Conservation (phyloP, 345 rosid genomes). For the Hevea brasiliensis region DNA sequence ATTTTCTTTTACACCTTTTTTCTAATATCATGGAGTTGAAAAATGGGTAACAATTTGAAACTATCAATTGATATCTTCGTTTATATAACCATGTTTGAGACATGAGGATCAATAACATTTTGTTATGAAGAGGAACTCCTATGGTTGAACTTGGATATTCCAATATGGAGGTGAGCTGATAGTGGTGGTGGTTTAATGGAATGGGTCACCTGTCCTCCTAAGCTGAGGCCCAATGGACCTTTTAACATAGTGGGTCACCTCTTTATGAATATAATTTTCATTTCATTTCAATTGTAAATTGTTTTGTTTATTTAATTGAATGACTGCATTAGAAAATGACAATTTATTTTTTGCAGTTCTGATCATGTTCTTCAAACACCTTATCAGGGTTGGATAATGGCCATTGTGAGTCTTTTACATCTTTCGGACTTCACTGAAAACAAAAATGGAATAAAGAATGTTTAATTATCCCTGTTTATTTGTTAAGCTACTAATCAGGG, state of each 20-base stretch:
- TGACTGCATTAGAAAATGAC: constrained; percentile 1
- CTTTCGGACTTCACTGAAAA: constrained; percentile 11
- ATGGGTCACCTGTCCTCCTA: background rate
- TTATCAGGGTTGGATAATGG: constrained; percentile 92
- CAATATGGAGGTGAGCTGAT: background rate
- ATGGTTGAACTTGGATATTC: background rate
- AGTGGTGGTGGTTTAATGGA: background rate
- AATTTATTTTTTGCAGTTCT: constrained; percentile 59
- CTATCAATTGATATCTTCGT: constrained; percentile 1
- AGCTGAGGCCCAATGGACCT: background rate
- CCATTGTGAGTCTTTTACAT: constrained; percentile 62
- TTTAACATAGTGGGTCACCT: background rate
- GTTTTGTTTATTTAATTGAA: background rate
- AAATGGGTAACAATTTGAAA: background rate
- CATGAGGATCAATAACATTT: background rate
- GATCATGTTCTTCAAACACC: constrained; percentile 94
- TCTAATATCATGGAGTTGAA: background rate
- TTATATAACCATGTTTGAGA: background rate
- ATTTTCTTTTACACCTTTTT: background rate
- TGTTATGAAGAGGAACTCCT: background rate
- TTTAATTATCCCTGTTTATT: background rate
- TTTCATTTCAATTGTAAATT: background rate
- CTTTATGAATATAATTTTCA: background rate
- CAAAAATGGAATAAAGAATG: constrained; percentile 8
- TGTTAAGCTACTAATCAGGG: background rate